A percentile compares a stretch with the other conserved stretches of the same genome.
These are phyloP conservation scores for Achaetomiella virescens DNA, from an alignment of 495 filamentous ascomycete species.

Conservation along the genomic window DNA sequence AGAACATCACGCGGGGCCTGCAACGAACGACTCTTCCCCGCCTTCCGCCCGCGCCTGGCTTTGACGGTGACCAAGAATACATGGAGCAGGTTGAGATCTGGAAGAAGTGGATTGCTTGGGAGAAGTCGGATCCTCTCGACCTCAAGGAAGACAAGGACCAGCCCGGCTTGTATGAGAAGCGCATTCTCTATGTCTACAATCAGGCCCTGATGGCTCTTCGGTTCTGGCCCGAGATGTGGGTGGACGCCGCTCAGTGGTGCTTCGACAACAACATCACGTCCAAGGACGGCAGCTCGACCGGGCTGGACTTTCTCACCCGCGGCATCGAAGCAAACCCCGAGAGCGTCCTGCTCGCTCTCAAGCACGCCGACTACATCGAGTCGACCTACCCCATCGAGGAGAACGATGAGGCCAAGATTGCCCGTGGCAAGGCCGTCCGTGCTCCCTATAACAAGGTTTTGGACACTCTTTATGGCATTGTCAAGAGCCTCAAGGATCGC, in stretches of 20 bases:
- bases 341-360: constrained; percentile 82
- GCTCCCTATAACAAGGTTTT: constrained; percentile 78
- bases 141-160: constrained; percentile 82
- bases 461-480: constrained; percentile 75
- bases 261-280: constrained; percentile 58
- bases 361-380: constrained; percentile 80
- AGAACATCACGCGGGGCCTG: constrained; percentile 76
- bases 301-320: constrained; percentile 61
- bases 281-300: constrained; percentile 58
- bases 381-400: constrained; percentile 61
- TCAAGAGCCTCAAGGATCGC: constrained; percentile 64
- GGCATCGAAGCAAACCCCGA: constrained; percentile 89
- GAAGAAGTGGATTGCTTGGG: constrained; percentile 91
- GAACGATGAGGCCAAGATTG: constrained; percentile 60
- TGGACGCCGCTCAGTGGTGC: constrained; percentile 89
- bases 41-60: constrained; percentile 76
- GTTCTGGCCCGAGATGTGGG: constrained; percentile 95
- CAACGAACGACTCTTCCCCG: constrained; percentile 69
- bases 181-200: constrained; percentile 85
- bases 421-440: constrained; percentile 66
- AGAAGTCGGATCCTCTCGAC: constrained; percentile 85
- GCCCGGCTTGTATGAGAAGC: constrained; percentile 58
- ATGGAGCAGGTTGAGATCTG: constrained; percentile 80
- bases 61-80: constrained; percentile 82
- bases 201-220: constrained; percentile 89